phyloP scores from a whole-genome alignment of 495 filamentous ascomycete species.

The Annulohypoxylon stygium region DNA sequence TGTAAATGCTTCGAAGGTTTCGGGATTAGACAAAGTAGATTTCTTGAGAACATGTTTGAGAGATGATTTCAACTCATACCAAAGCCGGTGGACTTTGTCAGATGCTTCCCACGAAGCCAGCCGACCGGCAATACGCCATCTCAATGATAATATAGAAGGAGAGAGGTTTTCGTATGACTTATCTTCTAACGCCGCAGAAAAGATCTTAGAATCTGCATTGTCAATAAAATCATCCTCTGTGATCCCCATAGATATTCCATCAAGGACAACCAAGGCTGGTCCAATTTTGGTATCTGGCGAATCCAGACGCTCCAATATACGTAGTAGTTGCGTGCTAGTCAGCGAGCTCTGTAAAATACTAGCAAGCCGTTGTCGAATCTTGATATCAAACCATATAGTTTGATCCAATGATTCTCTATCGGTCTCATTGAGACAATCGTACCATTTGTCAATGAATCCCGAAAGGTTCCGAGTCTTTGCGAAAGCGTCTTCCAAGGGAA shows the following conservation, averaged over 20 bases:
- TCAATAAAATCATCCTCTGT: slow-evolving; percentile 59
- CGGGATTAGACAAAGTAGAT: slow-evolving; percentile 39
- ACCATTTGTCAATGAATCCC: slow-evolving; percentile 77
- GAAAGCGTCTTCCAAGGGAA: slow-evolving; percentile 74
- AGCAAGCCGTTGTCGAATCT: slow-evolving; percentile 62
- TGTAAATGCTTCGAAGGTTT: slow-evolving; percentile 58
- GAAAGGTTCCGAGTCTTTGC: slow-evolving; percentile 72
- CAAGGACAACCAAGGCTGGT: slow-evolving; percentile 58
- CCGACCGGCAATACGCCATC: slow-evolving; percentile 56
- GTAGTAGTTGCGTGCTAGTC: slow-evolving; percentile 61
- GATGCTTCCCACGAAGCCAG: slow-evolving; percentile 53
- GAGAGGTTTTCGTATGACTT: slow-evolving; percentile 31
- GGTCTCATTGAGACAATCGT: slow-evolving; percentile 67
- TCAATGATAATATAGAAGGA: slow-evolving; percentile 45
- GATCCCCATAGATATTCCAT: slow-evolving; percentile 62
- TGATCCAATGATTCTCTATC: slow-evolving; percentile 50
- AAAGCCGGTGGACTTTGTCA: slow-evolving; percentile 52
- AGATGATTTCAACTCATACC: slow-evolving; percentile 52
- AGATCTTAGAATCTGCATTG: slow-evolving; percentile 53
- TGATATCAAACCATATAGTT: slow-evolving; percentile 72
- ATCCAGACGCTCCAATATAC: slow-evolving; percentile 59
- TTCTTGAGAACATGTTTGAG: slow-evolving; percentile 54
- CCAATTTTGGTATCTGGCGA: slow-evolving; percentile 45
- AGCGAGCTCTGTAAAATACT: slow-evolving; percentile 59
- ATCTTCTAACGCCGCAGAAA: slow-evolving; percentile 44